A percentile compares a stretch with the other conserved stretches of the same genome.
Conservation (phyloP, 495 filamentous ascomycete species). For the Penicillium malachiteum region DNA sequence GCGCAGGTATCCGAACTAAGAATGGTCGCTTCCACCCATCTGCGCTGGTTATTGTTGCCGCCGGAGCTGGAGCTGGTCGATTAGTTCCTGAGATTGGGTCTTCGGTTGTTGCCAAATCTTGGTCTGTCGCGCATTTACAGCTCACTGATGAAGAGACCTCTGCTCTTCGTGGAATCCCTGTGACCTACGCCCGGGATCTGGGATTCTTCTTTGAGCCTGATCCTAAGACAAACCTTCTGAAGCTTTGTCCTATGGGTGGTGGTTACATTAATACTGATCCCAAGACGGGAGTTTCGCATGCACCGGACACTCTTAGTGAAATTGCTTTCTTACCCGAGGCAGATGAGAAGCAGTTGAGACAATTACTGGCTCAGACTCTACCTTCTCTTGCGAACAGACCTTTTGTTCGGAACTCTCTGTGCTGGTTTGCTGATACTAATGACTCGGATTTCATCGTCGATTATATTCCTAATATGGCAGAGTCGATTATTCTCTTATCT, state of each 20-base stretch:
- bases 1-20: slow-evolving; percentile 35
- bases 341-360: slow-evolving; percentile 47
- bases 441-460: slow-evolving; percentile 58
- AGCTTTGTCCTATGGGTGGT: slow-evolving; percentile 54
- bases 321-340: slow-evolving; percentile 46
- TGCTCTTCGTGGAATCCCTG: slow-evolving; percentile 51
- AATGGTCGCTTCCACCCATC: slow-evolving; percentile 38
- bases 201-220: slow-evolving; percentile 63
- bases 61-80: slow-evolving; percentile 39
- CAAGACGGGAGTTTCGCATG: slow-evolving; percentile 29
- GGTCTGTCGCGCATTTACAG: slow-evolving; percentile 54
- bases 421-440: slow-evolving; percentile 57
- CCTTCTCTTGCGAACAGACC: slow-evolving; percentile 50
- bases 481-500: slow-evolving; percentile 44
- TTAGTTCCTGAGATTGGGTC: slow-evolving; percentile 39
- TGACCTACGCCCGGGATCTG: slow-evolving; percentile 54
- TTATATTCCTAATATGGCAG: slow-evolving; percentile 44
- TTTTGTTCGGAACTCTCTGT: slow-evolving; percentile 47
- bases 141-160: slow-evolving; percentile 52
- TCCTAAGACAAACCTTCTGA: slow-evolving; percentile 50
- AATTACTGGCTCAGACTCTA: slow-evolving; percentile 48
- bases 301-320: slow-evolving; percentile 29
- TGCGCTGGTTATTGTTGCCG: slow-evolving; percentile 41
- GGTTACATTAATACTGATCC: slow-evolving; percentile 53
- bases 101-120: slow-evolving; percentile 49